Conservation (phyloP, 179 eudicot species). For the Amaranthus tricolor region DNA sequence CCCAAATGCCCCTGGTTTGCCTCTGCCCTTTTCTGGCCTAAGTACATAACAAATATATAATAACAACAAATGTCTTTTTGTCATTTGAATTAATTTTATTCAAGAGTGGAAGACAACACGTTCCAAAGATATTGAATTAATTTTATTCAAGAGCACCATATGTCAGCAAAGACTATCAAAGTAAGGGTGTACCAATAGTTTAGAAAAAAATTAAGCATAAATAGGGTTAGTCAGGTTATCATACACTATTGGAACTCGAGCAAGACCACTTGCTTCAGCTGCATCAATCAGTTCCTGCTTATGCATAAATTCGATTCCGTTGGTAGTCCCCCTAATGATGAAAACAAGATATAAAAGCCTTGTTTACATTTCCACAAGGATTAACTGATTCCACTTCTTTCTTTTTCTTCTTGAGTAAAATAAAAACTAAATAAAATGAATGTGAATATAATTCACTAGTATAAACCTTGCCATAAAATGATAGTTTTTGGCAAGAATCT, state of each 20-base stretch:
- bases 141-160: neutral
- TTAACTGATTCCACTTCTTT: neutral
- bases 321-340: conserved; percentile 45
- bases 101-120: neutral
- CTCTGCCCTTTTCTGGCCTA: conserved; percentile 85
- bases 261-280: conserved; percentile 96
- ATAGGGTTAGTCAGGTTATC: conserved; percentile 22
- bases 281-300: conserved; percentile 90
- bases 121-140: neutral
- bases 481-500: too few species aligned
- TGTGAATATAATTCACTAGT: neutral
- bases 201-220: conserved; percentile 7
- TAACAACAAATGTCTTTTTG: neutral
- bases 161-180: neutral
- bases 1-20: conserved; percentile 69
- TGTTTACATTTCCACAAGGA: neutral
- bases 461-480: neutral
- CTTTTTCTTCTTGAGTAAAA: neutral
- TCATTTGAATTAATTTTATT: neutral
- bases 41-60: conserved; percentile 21
- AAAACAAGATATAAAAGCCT: conserved; percentile 2
- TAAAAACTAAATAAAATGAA: neutral
- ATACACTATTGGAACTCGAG: conserved; percentile 85
- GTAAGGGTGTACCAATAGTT: neutral
- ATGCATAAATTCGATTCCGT: conserved; percentile 63